Evolutionary conservation across 768 basidiomycete genomes (phyloP).

Genomic region (Naganishia randhawae): DNA sequence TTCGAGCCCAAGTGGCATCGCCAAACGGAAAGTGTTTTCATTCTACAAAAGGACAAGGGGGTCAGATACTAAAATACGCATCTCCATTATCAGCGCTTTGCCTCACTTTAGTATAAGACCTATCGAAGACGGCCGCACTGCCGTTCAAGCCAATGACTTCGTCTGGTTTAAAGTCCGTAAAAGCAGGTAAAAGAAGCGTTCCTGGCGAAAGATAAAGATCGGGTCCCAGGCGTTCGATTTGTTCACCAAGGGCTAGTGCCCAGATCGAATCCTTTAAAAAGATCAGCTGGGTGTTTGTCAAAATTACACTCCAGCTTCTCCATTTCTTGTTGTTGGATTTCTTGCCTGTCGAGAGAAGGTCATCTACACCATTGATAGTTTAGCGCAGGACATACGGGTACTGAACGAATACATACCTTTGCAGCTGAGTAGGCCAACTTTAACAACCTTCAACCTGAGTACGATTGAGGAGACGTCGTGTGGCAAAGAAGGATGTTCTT

Average conservation of each 20-base stretch:
- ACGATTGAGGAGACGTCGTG: conserved; percentile 4
- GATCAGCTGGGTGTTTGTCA: conserved; percentile 85
- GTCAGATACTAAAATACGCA: background rate
- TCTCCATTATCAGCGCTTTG: background rate
- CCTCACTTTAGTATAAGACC: conserved; percentile 68
- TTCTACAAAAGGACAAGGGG: conserved; percentile 54
- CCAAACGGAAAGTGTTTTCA: conserved; percentile 69
- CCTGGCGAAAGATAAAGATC: conserved; percentile 26
- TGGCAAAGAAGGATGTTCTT: background rate
- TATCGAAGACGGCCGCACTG: conserved; percentile 75
- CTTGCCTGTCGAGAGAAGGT: conserved; percentile 69
- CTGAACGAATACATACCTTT: conserved; percentile 54
- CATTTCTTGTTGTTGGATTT: conserved; percentile 77
- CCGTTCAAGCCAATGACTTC: conserved; percentile 75
- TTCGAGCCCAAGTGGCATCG: conserved; percentile 71
- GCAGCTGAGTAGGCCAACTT: conserved; percentile 72
- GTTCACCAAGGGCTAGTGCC: conserved; percentile 44
- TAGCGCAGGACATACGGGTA: background rate
- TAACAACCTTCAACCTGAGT: conserved; percentile 64
- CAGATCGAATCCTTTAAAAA: conserved; percentile 62
- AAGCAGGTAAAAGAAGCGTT: conserved; percentile 50
- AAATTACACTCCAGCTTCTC: conserved; percentile 75
- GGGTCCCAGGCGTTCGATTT: conserved; percentile 26
- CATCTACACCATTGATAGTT: conserved; percentile 50
- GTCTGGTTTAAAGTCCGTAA: conserved; percentile 63